Percentiles rank a stretch among this genome's conserved stretches.
These are phyloP conservation scores for Cryptococcus amylolentus DNA, from an alignment of 1,284 basidiomycete species.

Conservation along the genomic window DNA sequence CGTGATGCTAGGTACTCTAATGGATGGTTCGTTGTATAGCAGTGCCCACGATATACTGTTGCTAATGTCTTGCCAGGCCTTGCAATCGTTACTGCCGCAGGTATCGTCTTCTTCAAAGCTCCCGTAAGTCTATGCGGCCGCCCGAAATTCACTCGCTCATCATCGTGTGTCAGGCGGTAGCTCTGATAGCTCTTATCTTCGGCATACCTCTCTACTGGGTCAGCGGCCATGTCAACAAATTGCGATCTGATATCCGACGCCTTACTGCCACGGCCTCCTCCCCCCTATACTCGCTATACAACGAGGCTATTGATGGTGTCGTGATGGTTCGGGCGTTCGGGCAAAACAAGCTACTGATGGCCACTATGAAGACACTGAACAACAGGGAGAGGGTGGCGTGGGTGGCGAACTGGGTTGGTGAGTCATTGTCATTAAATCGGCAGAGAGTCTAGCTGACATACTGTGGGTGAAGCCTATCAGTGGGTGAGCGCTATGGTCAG, in stretches of 20 bases:
- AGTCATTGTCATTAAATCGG: conserved; percentile 2
- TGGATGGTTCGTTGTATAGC: conserved; percentile 7
- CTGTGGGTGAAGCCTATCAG: conserved; percentile 24
- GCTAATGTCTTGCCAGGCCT: conserved; percentile 4
- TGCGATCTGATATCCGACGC: conserved; percentile 42
- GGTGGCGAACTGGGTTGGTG: conserved; percentile 33
- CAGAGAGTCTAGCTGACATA: too few relatives aligned
- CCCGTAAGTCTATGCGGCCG: conserved; percentile 21
- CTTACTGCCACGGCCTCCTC: conserved; percentile 44
- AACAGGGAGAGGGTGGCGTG: conserved; percentile 38
- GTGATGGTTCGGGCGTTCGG: conserved; percentile 51
- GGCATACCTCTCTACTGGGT: conserved; percentile 32
- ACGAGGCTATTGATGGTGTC: conserved; percentile 51
- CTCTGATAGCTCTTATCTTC: conserved; percentile 25
- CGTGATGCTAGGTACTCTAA: conserved; percentile 9
- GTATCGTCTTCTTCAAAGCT: conserved; percentile 25
- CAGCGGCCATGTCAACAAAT: conserved; percentile 34
- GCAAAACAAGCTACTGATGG: conserved; percentile 37
- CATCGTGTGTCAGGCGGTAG: conserved; percentile 15
- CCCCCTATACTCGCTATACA: conserved; percentile 51
- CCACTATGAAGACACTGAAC: conserved; percentile 35
- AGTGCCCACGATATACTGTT: neutral
- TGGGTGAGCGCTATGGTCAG: conserved; percentile 36
- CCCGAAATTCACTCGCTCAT: neutral
- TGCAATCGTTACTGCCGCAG: conserved; percentile 11